Evolutionary conservation across 768 basidiomycete species (phyloP).

Genomic region (Kwoniella shandongensis): DNA sequence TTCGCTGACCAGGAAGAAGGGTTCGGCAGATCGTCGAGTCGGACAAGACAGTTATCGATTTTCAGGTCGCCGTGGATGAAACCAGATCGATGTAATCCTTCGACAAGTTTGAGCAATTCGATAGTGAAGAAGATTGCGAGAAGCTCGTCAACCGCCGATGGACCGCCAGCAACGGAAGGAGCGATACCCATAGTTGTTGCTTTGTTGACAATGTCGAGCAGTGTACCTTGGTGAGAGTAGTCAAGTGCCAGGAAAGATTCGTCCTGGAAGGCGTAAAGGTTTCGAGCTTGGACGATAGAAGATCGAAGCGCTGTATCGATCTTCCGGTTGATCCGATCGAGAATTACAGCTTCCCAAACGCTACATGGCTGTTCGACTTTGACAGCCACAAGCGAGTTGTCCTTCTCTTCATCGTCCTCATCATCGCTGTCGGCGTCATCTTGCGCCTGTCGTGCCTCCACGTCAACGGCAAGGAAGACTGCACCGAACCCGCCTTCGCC

Average conservation of each 20-base stretch:
- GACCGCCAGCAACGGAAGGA: conserved; percentile 40
- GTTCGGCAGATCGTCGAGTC: conserved; percentile 65
- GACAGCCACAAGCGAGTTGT: conserved; percentile 65
- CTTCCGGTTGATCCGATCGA: conserved; percentile 70
- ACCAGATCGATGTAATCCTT: conserved; percentile 73
- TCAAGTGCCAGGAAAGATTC: conserved; percentile 89
- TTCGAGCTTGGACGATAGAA: conserved; percentile 74
- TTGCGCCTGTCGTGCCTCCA: conserved; percentile 46
- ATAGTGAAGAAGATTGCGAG: conserved; percentile 93
- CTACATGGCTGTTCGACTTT: conserved; percentile 88
- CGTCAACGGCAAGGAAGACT: conserved; percentile 76
- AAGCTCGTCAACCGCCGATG: conserved; percentile 72
- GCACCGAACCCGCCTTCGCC: conserved; percentile 96
- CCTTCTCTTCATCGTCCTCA: conserved; percentile 60
- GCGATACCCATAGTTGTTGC: conserved; percentile 71
- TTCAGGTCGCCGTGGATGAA: conserved; percentile 98
- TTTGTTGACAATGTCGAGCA: conserved; percentile 87
- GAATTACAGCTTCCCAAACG: conserved; percentile 87
- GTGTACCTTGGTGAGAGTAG: conserved; percentile 83
- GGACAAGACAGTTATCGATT: conserved; percentile 97
- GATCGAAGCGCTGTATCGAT: conserved; percentile 61
- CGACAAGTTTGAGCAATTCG: conserved; percentile 79
- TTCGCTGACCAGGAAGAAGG: conserved; percentile 67
- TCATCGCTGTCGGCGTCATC: conserved; percentile 55
- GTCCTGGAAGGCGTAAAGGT: conserved; percentile 78